These are phyloP conservation scores for Diaporthe sp. DNA, from an alignment of 2,329 filamentous ascomycete genomes.

Conservation along the genomic window DNA sequence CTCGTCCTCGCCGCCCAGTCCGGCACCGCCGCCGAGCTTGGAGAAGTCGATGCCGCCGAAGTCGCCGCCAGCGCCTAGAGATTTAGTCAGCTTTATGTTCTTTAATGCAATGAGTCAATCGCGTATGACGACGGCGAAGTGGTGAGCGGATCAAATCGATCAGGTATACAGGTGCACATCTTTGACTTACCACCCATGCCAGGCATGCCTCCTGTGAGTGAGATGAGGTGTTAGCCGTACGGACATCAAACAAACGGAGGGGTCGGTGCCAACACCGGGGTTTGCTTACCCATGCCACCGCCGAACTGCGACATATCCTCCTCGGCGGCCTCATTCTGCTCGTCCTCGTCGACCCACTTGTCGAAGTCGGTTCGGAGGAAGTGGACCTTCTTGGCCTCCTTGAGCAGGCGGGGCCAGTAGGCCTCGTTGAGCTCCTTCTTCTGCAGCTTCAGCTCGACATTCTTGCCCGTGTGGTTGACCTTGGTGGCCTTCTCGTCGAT, in stretches of 20 bases:
- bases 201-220: constrained; percentile 65
- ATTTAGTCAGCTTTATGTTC: constrained; percentile 29
- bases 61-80: constrained; percentile 67
- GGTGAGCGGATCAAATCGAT: background rate
- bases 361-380: constrained; percentile 99
- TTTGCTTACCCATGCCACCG: constrained; percentile 70
- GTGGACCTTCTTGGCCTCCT: constrained; percentile 90
- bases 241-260: constrained; percentile 16
- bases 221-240: constrained; percentile 42
- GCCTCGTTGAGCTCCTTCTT: constrained; percentile 97
- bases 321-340: constrained; percentile 91
- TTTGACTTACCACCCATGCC: constrained; percentile 65
- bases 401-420: constrained; percentile 96
- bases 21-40: constrained; percentile 80
- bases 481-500: constrained; percentile 90
- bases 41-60: constrained; percentile 95
- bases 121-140: background rate
- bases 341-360: constrained; percentile 99
- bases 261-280: constrained; percentile 12
- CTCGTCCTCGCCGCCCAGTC: constrained; percentile 62
- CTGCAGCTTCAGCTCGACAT: constrained; percentile 89
- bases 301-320: constrained; percentile 82
- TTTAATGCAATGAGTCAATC: background rate
- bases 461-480: constrained; percentile 88
- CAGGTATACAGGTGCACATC: background rate